Base-by-base conservation (phyloP, 257 asterid genomes). In the Penstemon davidsonii region DNA sequence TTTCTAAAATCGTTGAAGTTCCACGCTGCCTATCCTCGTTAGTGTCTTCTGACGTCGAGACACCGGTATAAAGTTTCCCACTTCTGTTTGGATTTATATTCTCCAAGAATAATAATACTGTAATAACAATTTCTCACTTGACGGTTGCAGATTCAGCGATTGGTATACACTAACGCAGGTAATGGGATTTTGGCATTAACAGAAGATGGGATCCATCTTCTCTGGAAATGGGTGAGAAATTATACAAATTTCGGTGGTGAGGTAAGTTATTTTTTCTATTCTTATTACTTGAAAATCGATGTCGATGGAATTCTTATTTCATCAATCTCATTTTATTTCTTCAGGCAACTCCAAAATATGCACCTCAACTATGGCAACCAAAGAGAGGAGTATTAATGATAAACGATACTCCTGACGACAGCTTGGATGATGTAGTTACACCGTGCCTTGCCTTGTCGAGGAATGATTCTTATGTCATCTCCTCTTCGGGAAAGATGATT, bases 131-230 rank as follows among this genome's bases (percentile, higher is more conserved):
- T 65, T 65, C 41, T 51, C 66, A 39, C 77, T 43, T 70, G 62
- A 71, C 72, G 73, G 55, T 76, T 85, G 74, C 89, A 91, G 96
- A 80, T 91, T 53, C 83, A 88, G 78, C 82, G 92, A 83, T 74
- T 91, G 83, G 63, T 68, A 6, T 91, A 88, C 82, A 84, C 91
- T 42, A 78, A 79, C 64, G 71, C 96, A 8, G 95, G 97, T 60
- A 80, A 83, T 62, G 86, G 73, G 49, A 73, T 88, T 54, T 72
- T 91, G 72, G 89, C 95, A 33, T 76, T 91, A 64, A 88, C 85
- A 67, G 87, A 76, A 78, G 80, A 83, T 58, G 96, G 96, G 44
- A 69, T 81, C 65, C 95, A 86, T 85, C 77, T 82, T 6, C 74
- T 82, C 1, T 91, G 97, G 97, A 85, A 66, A 83, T 88, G 92